These are phyloP conservation scores for Fraxinus pennsylvanica DNA, from an alignment of 257 asterid genomes.

Conservation along the genomic window DNA sequence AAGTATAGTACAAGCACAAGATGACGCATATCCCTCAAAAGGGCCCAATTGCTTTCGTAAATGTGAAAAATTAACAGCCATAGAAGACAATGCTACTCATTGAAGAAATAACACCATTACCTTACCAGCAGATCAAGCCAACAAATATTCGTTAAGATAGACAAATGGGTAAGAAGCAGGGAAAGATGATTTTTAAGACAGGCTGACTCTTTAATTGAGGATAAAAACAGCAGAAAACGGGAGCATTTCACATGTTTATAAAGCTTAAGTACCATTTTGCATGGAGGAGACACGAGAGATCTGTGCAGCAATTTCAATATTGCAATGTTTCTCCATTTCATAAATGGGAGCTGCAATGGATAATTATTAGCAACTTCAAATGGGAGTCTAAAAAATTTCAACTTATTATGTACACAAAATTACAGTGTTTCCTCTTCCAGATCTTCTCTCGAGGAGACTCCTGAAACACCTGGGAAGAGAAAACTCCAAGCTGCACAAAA, in stretches of 20 bases:
- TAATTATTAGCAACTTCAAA: slow-evolving; percentile 29
- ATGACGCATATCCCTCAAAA: not conserved
- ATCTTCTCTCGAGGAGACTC: slow-evolving; percentile 92
- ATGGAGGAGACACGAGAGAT: slow-evolving; percentile 67
- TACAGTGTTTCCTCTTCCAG: slow-evolving; percentile 94
- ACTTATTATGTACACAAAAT: slow-evolving; percentile 15
- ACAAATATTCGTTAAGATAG: not conserved
- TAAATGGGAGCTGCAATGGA: slow-evolving; percentile 81
- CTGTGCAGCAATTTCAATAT: slow-evolving; percentile 91
- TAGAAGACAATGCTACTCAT: not conserved
- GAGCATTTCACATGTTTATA: slow-evolving; percentile 12
- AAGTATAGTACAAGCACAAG: not conserved
- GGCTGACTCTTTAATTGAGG: slow-evolving; percentile 5
- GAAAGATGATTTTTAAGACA: not conserved
- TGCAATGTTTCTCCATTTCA: slow-evolving; percentile 98
- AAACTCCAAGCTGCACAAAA: slow-evolving; percentile 84
- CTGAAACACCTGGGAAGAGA: slow-evolving; percentile 97
- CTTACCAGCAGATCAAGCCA: slow-evolving; percentile 5
- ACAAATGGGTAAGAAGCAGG: slow-evolving; percentile 7
- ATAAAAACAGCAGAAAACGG: not conserved
- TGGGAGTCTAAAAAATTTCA: slow-evolving; percentile 25
- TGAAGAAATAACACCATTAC: not conserved
- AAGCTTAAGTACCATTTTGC: slow-evolving; percentile 60
- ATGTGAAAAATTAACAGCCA: not conserved
- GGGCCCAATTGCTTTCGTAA: not conserved